phyloP scores from a whole-genome alignment of 148 eudicot genomes.

The Chenopodium formosanum region DNA sequence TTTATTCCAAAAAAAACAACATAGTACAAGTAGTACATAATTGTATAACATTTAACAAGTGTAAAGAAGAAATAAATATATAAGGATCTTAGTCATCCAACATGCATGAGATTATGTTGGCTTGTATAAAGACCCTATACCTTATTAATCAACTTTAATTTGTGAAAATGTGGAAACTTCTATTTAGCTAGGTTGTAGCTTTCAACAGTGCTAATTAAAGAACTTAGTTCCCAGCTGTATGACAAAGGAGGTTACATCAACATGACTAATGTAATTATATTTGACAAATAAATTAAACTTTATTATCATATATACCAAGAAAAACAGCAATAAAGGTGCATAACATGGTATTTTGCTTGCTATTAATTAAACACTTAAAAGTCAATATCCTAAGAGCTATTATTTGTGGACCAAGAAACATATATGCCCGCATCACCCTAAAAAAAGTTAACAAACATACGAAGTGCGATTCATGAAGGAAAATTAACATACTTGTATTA shows the following conservation, averaged over 20 bases:
- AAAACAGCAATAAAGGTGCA: conserved; percentile 2
- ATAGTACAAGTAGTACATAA: too few relatives aligned
- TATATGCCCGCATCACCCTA: background rate
- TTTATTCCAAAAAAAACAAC: too few relatives aligned
- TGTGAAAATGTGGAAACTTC: background rate
- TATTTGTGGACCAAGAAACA: background rate
- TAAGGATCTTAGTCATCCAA: too few relatives aligned
- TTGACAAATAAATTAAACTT: background rate
- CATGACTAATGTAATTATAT: background rate
- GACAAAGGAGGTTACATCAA: background rate
- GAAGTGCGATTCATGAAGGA: too few relatives aligned
- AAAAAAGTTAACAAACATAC: background rate
- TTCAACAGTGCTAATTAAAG: background rate
- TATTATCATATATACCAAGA: background rate
- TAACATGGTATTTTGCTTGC: background rate
- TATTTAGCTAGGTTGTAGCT: background rate
- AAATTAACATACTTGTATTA: too few relatives aligned
- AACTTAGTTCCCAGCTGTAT: background rate
- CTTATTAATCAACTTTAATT: too few relatives aligned
- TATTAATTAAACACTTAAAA: background rate
- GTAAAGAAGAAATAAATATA: too few relatives aligned
- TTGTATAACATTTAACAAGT: too few relatives aligned
- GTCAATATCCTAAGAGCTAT: background rate
- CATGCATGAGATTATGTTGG: too few relatives aligned
- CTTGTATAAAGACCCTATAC: too few relatives aligned